phyloP scores from a whole-genome alignment of 179 eudicot genomes.

The Patellifolia procumbens region DNA sequence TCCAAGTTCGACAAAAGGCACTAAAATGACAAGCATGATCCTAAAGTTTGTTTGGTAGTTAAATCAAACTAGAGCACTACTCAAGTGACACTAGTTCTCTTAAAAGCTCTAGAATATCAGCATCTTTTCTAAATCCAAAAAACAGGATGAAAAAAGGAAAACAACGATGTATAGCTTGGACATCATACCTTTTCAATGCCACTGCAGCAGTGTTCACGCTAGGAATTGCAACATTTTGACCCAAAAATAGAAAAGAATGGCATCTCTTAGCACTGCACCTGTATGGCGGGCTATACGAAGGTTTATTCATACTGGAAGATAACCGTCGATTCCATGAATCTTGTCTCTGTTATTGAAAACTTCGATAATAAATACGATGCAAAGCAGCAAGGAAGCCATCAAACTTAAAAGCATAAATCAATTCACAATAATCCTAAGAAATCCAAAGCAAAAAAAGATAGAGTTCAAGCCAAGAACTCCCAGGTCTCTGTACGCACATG shows the following conservation, averaged over 20 bases:
- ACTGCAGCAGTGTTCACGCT: constrained; percentile 52
- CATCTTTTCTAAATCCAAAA: too few relatives aligned
- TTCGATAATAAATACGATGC: constrained; percentile 7
- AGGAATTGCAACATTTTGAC: constrained; percentile 42
- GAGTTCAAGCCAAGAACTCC: background rate
- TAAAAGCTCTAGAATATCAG: too few relatives aligned
- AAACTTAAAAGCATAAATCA: background rate
- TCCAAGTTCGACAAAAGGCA: background rate
- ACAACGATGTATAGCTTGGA: constrained; percentile 5
- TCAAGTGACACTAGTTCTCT: background rate
- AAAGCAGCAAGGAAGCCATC: background rate
- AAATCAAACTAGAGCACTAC: background rate
- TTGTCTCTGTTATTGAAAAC: constrained; percentile 41
- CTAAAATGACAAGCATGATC: background rate
- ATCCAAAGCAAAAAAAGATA: background rate
- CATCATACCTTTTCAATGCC: constrained; percentile 58
- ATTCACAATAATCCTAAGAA: background rate
- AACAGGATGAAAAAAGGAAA: background rate
- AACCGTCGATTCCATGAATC: constrained; percentile 49
- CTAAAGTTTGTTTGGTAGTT: background rate
- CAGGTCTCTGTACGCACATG: background rate
- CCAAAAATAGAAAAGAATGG: constrained; percentile 46
- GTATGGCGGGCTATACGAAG: constrained; percentile 38
- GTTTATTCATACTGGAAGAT: constrained; percentile 43
- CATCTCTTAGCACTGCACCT: constrained; percentile 45